Conservation (phyloP, 345 rosid species). For the Populus deltoides region DNA sequence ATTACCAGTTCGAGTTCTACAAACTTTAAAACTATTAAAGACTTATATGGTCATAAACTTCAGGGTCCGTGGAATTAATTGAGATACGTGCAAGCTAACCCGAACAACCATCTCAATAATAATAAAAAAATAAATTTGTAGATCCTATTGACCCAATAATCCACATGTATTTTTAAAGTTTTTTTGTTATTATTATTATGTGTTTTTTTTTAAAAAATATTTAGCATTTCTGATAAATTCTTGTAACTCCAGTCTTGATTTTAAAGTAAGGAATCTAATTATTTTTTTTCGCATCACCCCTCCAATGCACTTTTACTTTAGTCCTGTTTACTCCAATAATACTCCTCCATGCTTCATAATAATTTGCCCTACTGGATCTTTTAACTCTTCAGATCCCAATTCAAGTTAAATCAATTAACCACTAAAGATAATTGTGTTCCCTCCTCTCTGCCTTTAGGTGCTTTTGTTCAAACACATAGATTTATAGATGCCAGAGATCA, state of each 20-base stretch:
- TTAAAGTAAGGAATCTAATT: background rate
- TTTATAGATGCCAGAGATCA: background rate
- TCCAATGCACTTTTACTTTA: constrained; percentile 19
- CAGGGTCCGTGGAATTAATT: rapidly evolving
- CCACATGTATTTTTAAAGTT: no score
- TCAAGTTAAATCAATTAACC: constrained; percentile 10
- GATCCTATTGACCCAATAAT: no score
- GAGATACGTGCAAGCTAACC: no score
- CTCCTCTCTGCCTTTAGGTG: constrained; percentile 8
- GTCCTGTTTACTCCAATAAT: background rate
- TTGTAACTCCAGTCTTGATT: background rate
- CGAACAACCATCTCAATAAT: no score
- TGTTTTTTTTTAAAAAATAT: no score
- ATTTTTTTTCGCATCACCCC: background rate
- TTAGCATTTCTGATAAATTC: no score
- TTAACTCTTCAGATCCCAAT: background rate
- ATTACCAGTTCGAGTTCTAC: no score
- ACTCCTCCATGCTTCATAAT: background rate
- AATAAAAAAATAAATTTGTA: no score
- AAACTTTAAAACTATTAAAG: no score
- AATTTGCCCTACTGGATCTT: background rate
- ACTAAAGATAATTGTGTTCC: constrained; percentile 5
- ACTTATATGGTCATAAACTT: no score
- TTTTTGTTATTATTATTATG: no score
- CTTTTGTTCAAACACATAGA: background rate